phyloP scores from a whole-genome alignment of 192 early-diverging fungal species.

The Coemansia erecta region DNA sequence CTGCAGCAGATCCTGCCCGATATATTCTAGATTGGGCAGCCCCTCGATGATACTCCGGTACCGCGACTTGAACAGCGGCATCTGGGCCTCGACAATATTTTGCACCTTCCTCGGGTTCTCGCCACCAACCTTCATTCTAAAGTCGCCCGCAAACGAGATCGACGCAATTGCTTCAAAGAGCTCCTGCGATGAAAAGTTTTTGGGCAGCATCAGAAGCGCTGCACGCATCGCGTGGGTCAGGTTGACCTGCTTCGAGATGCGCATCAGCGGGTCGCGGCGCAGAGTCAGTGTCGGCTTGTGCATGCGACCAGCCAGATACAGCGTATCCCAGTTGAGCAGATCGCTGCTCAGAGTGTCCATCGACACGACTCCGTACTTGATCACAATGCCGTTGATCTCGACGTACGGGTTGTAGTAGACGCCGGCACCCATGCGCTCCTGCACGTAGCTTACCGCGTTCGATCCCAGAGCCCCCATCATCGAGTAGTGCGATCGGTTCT shows the following conservation, averaged over 20 bases:
- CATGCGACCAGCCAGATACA: constrained; percentile 95
- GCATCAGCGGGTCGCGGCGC: constrained; percentile 47
- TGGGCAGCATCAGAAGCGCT: constrained; percentile 80
- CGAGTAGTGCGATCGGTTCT: constrained; percentile 93
- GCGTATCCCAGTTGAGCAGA: constrained; percentile 88
- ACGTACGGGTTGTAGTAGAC: constrained; percentile 97
- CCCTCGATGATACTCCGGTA: constrained; percentile 53
- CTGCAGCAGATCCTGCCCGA: constrained; percentile 47
- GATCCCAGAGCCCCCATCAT: constrained; percentile 71
- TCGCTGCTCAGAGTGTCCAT: constrained; percentile 85
- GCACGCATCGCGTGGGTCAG: constrained; percentile 79
- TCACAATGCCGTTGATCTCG: constrained; percentile 73
- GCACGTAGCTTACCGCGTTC: constrained; percentile 65
- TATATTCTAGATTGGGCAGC: constrained; percentile 46
- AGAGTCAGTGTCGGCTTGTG: constrained; percentile 79
- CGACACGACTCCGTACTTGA: constrained; percentile 98
- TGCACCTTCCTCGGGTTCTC: constrained; percentile 96
- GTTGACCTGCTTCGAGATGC: constrained; percentile 71
- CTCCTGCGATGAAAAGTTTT: constrained; percentile 75
- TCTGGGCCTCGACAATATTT: constrained; percentile 84
- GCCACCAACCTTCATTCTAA: constrained; percentile 86
- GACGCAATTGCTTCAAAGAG: constrained; percentile 79
- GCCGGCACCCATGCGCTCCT: constrained; percentile 85
- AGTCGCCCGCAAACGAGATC: constrained; percentile 89
- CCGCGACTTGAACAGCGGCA: constrained; percentile 51